These are phyloP conservation scores for Oryza longistaminata DNA, from an alignment of 176 grass and related monocot species.

Conservation along the genomic window DNA sequence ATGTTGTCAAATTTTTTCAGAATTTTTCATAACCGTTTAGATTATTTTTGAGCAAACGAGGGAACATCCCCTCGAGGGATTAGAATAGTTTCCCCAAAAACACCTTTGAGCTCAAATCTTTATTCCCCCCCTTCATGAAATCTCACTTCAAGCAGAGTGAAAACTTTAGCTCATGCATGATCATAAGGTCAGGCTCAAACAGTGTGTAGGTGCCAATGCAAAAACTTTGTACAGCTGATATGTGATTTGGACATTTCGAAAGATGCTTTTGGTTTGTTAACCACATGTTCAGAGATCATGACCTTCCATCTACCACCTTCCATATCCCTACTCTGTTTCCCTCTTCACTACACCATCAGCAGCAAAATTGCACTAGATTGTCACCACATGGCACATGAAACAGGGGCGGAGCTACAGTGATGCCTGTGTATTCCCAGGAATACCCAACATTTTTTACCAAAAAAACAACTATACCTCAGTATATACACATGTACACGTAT, in stretches of 20 bases:
- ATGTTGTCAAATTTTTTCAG: too few relatives aligned
- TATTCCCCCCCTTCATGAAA: neutral
- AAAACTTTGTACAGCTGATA: conserved; percentile 5
- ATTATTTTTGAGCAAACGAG: too few relatives aligned
- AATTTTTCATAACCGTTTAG: too few relatives aligned
- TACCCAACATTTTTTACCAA: too few relatives aligned
- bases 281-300: conserved; percentile 39
- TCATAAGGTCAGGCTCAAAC: conserved; percentile 29
- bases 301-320: conserved; percentile 36
- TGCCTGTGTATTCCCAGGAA: too few relatives aligned
- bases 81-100: too few relatives aligned
- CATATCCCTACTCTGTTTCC: conserved; percentile 16
- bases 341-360: neutral
- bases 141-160: neutral
- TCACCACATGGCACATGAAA: conserved; percentile 32
- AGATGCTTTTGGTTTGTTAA: conserved; percentile 39
- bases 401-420: too few relatives aligned
- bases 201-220: neutral
- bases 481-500: too few relatives aligned
- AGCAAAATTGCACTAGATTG: conserved; percentile 29
- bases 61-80: too few relatives aligned
- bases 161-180: neutral
- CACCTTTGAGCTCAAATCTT: neutral
- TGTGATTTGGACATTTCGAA: conserved; percentile 33
- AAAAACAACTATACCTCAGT: too few relatives aligned